Evolutionary conservation across 1,284 basidiomycete genomes (phyloP), one percentile per base, ranked within the genome.

Genomic region (Phenoliferia sp.): DNA sequence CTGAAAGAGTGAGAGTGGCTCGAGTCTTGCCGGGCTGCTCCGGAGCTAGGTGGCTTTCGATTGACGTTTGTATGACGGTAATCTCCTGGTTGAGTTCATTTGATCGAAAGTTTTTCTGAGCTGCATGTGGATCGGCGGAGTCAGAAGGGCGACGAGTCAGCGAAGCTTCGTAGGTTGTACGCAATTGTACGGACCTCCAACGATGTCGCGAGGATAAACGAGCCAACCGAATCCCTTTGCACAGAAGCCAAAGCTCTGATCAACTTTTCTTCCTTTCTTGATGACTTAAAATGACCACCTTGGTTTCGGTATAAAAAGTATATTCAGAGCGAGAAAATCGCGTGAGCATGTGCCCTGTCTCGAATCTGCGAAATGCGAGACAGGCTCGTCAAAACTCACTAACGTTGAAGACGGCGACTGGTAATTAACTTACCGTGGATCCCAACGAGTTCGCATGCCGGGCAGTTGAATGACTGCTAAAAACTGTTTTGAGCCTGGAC

Each of bases 381-480:
- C 17, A 52, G 48, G 9, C 9, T 19, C 48, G 22, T 22, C 28
- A 19, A 6, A 5, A 6, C 48, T 22, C 9, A 52, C 22, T n/a
- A 22, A 52, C 9, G 17, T 7, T 7, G 9, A 22, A 52, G 48
- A 52, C 22, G 28, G 48, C 39, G n/a, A n/a, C n/a, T n/a, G n/a
- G n/a, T n/a, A n/a, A n/a, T n/a, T n/a, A n/a, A n/a, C 39, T 44
- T 52, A 52, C 48, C 71, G 61, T 5, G 39, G 19, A 29, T 72
- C 71, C 71, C 71, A 72, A 17, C 62, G 48, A 39, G 67, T 70
- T 29, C 71, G 59, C 64, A 70, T 50, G 0, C 66, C 69, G 1
- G 67, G 66, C 0, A 70, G 66, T 26, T 64, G 66, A 17, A 72
- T 55, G 3, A 66, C 55, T 2, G 60, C 62, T 28, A 72, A 65